Evolutionary conservation across 768 basidiomycete species (phyloP).

Genomic region (Auricularia sp.): DNA sequence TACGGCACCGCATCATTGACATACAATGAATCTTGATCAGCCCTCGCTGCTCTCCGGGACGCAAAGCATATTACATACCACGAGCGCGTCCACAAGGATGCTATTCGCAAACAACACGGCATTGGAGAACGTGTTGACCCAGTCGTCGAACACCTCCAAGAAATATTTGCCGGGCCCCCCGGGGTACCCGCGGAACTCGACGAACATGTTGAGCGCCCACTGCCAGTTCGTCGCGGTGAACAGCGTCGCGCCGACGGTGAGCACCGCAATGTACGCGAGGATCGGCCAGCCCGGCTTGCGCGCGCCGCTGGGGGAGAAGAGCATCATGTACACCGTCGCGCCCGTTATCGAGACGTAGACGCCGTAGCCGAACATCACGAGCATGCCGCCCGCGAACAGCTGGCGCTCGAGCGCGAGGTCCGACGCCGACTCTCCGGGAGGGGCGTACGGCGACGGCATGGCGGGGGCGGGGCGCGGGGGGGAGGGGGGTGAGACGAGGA

Average conservation of each 20-base stretch:
- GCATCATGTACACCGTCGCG: background rate
- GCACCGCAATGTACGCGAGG: background rate
- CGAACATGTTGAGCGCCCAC: background rate
- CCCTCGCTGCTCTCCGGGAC: no score
- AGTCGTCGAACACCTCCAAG: background rate
- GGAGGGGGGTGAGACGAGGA: background rate
- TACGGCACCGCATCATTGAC: background rate
- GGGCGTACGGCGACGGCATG: background rate
- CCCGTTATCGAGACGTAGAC: background rate
- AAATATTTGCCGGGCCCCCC: background rate
- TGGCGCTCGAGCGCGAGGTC: background rate
- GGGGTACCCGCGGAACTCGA: background rate
- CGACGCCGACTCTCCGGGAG: background rate
- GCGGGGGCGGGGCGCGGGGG: no score
- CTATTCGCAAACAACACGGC: background rate
- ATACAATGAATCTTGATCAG: background rate
- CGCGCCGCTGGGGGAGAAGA: background rate
- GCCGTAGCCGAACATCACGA: background rate
- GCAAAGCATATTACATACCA: background rate
- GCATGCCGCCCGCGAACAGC: background rate
- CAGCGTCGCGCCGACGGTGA: background rate
- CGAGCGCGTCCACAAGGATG: background rate
- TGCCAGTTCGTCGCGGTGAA: background rate
- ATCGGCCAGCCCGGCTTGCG: background rate
- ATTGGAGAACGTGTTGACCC: background rate